Base-by-base conservation (phyloP, 352 stramenopile genomes). In the Phytophthora macrochlamydospora region DNA sequence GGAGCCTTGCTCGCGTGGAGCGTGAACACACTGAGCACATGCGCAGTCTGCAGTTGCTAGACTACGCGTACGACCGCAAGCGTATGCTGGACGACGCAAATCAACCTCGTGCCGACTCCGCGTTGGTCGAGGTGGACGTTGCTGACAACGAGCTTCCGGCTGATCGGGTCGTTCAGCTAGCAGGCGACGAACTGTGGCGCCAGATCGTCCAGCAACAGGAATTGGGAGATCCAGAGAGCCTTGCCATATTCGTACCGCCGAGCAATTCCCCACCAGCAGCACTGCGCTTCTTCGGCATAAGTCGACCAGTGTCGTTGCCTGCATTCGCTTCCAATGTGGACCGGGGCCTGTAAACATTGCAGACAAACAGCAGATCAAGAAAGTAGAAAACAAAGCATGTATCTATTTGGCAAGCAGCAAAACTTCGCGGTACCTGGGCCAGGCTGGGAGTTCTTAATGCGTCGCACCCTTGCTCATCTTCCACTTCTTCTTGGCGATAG, bases 401-500 rank as follows among this genome's bases (percentile, higher is more conserved):
- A 75, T 83, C 70, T 81, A 83, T 82, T 85, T 72, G 70, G 69
- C 52, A 76, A 62, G 11, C 49, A 55, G 45, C 48, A 69, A 65
- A 50, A 30, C n/a, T 61, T 40, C 43, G 49, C 13, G 29, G 48
- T 66, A 69, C 38, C 61, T 67, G 61, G 50, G 28, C 24, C 14
- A 35, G n/a, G 33, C 31, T 44, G 40, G 30, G 44, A 48, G 48
- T 51, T 44, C 58, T 73, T 92, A 94, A 62, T 89, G 76, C 18
- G 63, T 67, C 28, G 81, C 76, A 45, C 86, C 84, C 66, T 87
- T 87, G 68, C 71, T 85, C 56, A 72, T 71, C 81, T 89, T 94
- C 70, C 59, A 89, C 59, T 89, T 89, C 68, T 90, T 91, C 86
- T 96, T 96, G 67, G 85, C 79, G 51, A 93, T 92, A 64, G 85